These are phyloP conservation scores for Ophiostoma pallidulum DNA, from an alignment of 2,329 filamentous ascomycete species.

Conservation along the genomic window DNA sequence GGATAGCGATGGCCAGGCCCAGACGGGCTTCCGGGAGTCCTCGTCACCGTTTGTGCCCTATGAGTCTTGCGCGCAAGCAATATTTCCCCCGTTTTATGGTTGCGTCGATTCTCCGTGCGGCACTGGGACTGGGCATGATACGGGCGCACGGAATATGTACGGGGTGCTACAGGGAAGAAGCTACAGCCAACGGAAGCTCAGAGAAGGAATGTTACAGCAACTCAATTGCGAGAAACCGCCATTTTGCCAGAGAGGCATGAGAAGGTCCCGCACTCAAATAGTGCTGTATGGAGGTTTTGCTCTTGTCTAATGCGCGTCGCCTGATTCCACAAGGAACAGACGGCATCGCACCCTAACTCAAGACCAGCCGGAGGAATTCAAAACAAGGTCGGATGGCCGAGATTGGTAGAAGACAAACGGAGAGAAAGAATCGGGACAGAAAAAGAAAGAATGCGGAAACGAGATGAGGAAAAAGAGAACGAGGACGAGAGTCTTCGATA, in stretches of 20 bases:
- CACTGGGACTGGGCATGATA: too few species aligned
- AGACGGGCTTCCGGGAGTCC: too few species aligned
- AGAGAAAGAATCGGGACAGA: neutral
- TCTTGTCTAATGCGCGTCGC: conserved; percentile 29
- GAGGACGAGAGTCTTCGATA: too few species aligned
- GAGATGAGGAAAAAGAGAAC: neutral
- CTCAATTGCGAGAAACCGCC: conserved; percentile 32
- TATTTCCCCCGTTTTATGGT: too few species aligned
- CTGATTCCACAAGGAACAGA: conserved; percentile 16
- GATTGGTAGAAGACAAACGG: conserved; percentile 28
- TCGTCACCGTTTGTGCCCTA: too few species aligned
- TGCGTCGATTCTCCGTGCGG: too few species aligned
- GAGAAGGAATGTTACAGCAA: conserved; percentile 26
- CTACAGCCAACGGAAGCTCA: too few species aligned
- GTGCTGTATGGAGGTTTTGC: conserved; percentile 24
- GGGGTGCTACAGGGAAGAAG: too few species aligned
- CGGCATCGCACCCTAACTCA: conserved; percentile 24
- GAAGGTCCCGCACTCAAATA: conserved; percentile 33
- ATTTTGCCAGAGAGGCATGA: conserved; percentile 21
- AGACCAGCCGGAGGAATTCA: conserved; percentile 26
- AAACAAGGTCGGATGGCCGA: conserved; percentile 23
- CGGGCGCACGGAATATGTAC: too few species aligned
- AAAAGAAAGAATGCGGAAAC: neutral
- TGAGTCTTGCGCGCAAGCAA: too few species aligned
- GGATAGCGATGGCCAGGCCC: too few species aligned